Percentiles rank a stretch among this genome's conserved stretches.
Evolutionary conservation across 306 rosid species (phyloP).

Genomic region (Argentina anserina): DNA sequence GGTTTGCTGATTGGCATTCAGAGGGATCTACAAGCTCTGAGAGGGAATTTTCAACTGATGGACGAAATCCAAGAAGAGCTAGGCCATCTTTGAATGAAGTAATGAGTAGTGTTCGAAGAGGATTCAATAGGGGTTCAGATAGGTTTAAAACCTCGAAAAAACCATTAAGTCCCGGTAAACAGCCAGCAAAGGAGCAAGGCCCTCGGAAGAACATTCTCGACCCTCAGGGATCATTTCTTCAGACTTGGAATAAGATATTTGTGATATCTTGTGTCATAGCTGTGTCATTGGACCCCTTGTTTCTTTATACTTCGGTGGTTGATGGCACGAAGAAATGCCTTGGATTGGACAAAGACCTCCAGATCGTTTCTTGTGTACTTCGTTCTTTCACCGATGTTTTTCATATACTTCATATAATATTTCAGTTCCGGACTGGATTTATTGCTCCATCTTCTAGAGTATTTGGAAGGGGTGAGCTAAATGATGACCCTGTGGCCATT

Average conservation of each 20-base stretch:
- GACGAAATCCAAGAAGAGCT: constrained; percentile 25
- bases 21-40: constrained; percentile 42
- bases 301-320: constrained; percentile 62
- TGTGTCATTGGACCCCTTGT: constrained; percentile 73
- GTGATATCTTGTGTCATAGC: constrained; percentile 70
- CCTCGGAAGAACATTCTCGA: constrained; percentile 45
- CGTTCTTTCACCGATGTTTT: constrained; percentile 77
- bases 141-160: constrained; percentile 18
- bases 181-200: constrained; percentile 22
- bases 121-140: constrained; percentile 24
- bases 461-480: constrained; percentile 78
- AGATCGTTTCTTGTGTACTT: constrained; percentile 56
- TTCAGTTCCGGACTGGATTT: constrained; percentile 79
- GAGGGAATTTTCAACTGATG: constrained; percentile 27
- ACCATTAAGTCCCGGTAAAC: constrained; percentile 21
- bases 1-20: constrained; percentile 61
- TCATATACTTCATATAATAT: constrained; percentile 61
- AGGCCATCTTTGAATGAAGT: constrained; percentile 30
- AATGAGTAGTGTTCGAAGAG: constrained; percentile 21
- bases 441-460: constrained; percentile 83
- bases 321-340: constrained; percentile 36
- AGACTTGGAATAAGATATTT: constrained; percentile 81
- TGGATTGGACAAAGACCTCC: constrained; percentile 26
- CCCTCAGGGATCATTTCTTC: constrained; percentile 78
- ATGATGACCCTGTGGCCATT: constrained; percentile 50